phyloP scores from a whole-genome alignment of 2,329 filamentous ascomycete species.

The Curvularia sp. region DNA sequence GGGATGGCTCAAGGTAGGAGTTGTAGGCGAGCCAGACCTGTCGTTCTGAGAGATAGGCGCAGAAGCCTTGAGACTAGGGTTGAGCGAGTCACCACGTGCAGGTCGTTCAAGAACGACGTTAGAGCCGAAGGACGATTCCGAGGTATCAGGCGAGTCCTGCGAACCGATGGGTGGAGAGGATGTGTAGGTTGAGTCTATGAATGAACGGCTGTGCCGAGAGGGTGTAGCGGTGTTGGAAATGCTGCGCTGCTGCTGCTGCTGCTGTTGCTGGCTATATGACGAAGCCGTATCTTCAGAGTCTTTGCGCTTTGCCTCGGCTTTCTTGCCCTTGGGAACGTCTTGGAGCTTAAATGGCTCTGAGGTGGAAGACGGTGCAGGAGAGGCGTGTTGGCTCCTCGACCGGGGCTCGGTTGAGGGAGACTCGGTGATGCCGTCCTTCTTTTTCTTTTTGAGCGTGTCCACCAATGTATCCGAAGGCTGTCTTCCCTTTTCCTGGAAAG shows the following conservation, averaged over 20 bases:
- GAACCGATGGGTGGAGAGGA: constrained; percentile 50
- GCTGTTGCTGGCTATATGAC: constrained; percentile 10
- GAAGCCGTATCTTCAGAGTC: constrained; percentile 54
- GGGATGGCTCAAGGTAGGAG: constrained; percentile 48
- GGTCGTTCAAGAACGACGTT: constrained; percentile 55
- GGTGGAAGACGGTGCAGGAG: constrained; percentile 42
- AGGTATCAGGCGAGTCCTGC: constrained; percentile 45
- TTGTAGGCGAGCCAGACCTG: constrained; percentile 53
- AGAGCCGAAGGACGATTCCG: constrained; percentile 49
- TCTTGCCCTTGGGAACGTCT: constrained; percentile 75
- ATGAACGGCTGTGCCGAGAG: constrained; percentile 42
- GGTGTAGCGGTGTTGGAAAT: constrained; percentile 49
- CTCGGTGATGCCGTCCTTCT: constrained; percentile 45
- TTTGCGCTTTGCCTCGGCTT: constrained; percentile 55
- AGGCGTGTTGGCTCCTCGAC: constrained; percentile 47
- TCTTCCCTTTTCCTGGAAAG: constrained; percentile 84
- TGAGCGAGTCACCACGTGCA: constrained; percentile 67
- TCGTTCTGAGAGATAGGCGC: constrained; percentile 67
- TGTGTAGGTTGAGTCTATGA: constrained; percentile 44
- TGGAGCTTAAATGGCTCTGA: constrained; percentile 72
- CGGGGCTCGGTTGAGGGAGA: constrained; percentile 59
- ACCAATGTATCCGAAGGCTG: constrained; percentile 67
- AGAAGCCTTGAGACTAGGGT: constrained; percentile 52
- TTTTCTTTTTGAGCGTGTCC: constrained; percentile 58
- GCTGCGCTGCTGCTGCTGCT: constrained; percentile 43